Conservation (phyloP, 805 yeast genomes). For the Kuraishia cidri region DNA sequence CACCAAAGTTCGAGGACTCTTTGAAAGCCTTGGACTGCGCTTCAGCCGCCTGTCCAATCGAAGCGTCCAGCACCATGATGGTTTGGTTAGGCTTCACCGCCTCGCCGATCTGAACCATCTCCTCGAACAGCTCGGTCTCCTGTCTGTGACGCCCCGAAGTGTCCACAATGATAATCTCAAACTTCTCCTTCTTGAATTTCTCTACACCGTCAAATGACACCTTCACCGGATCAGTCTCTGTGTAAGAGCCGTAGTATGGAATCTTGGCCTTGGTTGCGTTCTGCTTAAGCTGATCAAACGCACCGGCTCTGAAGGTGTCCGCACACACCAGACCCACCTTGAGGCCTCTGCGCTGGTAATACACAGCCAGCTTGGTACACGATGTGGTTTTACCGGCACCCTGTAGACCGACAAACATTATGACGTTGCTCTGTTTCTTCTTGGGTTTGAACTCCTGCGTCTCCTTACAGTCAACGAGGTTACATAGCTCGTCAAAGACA, state of each 20-base stretch:
- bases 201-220: constrained; percentile 90
- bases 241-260: constrained; percentile 91
- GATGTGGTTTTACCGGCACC: constrained; percentile 99
- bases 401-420: constrained; percentile 97
- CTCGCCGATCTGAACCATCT: constrained; percentile 88
- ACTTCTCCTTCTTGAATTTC: constrained; percentile 82
- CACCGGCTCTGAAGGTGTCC: constrained; percentile 99
- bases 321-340: constrained; percentile 97
- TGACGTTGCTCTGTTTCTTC: constrained; percentile 69
- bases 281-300: constrained; percentile 96
- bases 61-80: constrained; percentile 94
- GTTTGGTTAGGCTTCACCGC: constrained; percentile 93
- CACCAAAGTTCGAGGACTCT: constrained; percentile 88
- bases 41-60: constrained; percentile 98
- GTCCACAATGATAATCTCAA: constrained; percentile 91
- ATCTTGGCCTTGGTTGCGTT: constrained; percentile 93
- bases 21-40: constrained; percentile 91
- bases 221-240: constrained; percentile 91
- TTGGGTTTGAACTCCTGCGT: constrained; percentile 60
- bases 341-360: constrained; percentile 87
- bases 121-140: constrained; percentile 83
- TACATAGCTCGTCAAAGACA: constrained; percentile 87
- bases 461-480: constrained; percentile 64
- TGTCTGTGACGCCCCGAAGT: constrained; percentile 98
- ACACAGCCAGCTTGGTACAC: constrained; percentile 93